A percentile compares a stretch with the other conserved stretches of the same genome.
Evolutionary conservation across 78 protist species (phyloP).

Genomic region (Anaeramoeba ignava): DNA sequence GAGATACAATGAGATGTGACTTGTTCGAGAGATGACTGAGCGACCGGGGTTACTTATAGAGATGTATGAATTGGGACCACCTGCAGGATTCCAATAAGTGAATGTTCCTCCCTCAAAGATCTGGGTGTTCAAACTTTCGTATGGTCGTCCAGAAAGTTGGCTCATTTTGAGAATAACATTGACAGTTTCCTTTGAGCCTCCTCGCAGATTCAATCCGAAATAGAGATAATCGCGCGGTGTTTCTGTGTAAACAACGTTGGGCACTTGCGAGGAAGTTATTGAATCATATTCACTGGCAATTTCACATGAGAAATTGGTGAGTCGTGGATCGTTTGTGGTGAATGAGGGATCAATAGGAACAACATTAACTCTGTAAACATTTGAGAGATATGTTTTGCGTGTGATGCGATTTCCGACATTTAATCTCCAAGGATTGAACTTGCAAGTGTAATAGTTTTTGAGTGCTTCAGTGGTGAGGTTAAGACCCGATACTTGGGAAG

Average conservation of each 20-base stretch:
- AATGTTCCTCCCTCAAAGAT: slow-evolving; percentile 1
- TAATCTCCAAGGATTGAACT: neutral
- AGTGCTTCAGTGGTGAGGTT: neutral
- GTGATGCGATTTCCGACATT: neutral
- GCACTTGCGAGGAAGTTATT: neutral
- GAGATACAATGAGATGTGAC: neutral
- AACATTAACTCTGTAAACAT: neutral
- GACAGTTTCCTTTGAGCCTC: slow-evolving; percentile 3
- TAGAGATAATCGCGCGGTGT: slow-evolving; percentile 2
- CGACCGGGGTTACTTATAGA: neutral
- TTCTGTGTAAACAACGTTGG: neutral
- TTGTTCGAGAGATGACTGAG: neutral
- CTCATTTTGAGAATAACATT: neutral
- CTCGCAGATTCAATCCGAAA: neutral
- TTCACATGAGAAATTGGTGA: neutral
- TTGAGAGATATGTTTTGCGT: neutral
- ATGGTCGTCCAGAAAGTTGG: neutral
- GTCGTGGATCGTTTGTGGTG: neutral
- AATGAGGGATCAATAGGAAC: neutral
- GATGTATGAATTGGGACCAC: neutral
- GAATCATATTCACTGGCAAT: neutral
- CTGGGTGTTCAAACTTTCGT: neutral
- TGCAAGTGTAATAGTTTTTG: neutral
- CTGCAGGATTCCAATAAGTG: slow-evolving; percentile 4
- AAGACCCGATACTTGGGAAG: neutral